A percentile compares a stretch with the other conserved stretches of the same genome.
Conservation (phyloP, 768 basidiomycete genomes). For the Lactarius hengduanensis region DNA sequence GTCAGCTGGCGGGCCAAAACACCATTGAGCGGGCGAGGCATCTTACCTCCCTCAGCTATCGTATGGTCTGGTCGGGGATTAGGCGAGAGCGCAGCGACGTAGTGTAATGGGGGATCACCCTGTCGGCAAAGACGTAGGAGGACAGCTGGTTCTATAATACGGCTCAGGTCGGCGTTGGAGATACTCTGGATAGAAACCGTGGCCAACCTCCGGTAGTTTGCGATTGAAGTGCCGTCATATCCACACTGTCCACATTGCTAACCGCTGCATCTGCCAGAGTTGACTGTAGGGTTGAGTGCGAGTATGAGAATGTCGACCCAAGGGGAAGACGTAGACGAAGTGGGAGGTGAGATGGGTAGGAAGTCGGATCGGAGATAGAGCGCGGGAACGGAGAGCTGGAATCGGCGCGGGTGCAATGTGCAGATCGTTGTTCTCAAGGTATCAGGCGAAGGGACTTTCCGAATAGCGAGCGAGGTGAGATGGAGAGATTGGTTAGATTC, state of each 20-base stretch:
- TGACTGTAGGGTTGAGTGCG: neutral
- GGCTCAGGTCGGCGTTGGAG: neutral
- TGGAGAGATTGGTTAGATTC: no score
- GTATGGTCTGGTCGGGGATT: neutral
- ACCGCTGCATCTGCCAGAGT: neutral
- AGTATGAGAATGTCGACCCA: no score
- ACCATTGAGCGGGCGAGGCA: neutral
- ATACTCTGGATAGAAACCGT: neutral
- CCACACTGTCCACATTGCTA: neutral
- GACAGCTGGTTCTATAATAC: neutral
- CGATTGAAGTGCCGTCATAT: neutral
- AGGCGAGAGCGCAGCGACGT: neutral
- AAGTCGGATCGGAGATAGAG: no score
- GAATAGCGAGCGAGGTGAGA: no score
- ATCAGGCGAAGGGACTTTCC: no score
- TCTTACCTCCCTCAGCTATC: neutral
- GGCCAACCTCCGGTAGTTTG: constrained; percentile 1
- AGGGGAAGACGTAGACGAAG: no score
- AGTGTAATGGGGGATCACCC: neutral
- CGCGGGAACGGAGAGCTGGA: no score
- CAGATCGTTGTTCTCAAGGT: no score
- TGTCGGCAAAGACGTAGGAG: neutral
- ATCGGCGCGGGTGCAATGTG: no score
- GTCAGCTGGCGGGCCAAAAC: neutral
- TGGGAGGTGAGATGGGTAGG: no score